Conservation (phyloP, 2,329 filamentous ascomycete species). For the Ceratocystis harringtonii region DNA sequence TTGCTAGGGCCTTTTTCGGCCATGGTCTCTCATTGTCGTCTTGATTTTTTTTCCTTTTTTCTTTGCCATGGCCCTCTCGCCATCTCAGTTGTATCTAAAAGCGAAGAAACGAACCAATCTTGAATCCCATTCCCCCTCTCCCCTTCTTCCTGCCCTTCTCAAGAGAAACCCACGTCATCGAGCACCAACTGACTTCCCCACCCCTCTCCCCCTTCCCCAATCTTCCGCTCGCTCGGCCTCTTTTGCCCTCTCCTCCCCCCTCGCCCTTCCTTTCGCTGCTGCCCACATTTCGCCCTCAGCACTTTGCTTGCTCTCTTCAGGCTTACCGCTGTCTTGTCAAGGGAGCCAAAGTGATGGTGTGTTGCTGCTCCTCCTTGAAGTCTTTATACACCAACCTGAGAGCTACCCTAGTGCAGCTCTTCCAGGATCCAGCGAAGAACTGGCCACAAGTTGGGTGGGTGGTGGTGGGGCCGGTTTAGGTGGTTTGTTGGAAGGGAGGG, state of each 20-base stretch:
- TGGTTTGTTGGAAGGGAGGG: neutral
- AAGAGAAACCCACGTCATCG: too few relatives aligned
- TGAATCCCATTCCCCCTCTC: neutral
- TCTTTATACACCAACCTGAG: neutral
- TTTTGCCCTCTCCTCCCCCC: neutral
- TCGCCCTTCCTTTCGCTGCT: neutral
- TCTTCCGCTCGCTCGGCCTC: neutral
- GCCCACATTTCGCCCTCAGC: neutral
- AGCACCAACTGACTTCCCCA: neutral
- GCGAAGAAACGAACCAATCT: neutral
- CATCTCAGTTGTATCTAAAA: neutral
- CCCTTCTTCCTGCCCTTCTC: neutral
- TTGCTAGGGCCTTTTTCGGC: too few relatives aligned
- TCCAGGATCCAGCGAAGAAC: neutral
- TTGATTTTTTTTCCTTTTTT: neutral
- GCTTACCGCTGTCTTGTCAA: neutral
- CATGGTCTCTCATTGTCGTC: neutral
- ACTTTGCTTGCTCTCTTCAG: neutral
- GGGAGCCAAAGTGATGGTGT: neutral
- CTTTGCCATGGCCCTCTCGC: neutral
- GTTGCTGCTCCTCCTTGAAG: neutral
- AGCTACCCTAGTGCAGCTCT: constrained; percentile 1
- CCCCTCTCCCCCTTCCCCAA: neutral
- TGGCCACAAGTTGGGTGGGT: neutral
- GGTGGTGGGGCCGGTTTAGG: neutral